Evolutionary conservation across 192 early-diverging fungal genomes (phyloP).

Genomic region (Linnemannia schmuckeri): DNA sequence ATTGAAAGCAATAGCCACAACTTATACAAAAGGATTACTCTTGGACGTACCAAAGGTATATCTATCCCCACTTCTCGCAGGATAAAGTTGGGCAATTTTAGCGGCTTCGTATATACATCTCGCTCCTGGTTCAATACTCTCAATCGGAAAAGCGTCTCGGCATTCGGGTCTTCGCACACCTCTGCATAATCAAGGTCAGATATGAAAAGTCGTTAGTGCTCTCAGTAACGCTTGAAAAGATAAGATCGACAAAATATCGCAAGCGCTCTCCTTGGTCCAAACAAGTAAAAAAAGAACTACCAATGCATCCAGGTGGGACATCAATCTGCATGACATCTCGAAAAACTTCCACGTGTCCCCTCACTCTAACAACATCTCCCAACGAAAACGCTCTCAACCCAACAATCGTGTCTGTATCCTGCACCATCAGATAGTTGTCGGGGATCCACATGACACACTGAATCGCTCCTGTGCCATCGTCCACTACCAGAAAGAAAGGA

Average conservation of each 20-base stretch:
- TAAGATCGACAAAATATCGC: no score
- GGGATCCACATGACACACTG: conserved; percentile 52
- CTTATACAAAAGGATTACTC: neutral
- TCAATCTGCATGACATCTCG: conserved; percentile 19
- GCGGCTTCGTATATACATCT: conserved; percentile 24
- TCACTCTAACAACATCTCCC: conserved; percentile 25
- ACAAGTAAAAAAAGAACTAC: neutral
- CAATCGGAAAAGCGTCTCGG: conserved; percentile 42
- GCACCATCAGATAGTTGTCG: conserved; percentile 19
- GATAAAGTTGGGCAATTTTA: conserved; percentile 20
- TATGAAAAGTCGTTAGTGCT: neutral
- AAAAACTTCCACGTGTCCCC: conserved; percentile 14
- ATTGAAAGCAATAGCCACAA: neutral
- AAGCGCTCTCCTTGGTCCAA: no score
- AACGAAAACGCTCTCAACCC: neutral
- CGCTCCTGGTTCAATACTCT: conserved; percentile 34
- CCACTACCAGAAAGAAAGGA: conserved; percentile 7
- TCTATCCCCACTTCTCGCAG: neutral
- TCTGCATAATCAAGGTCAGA: neutral
- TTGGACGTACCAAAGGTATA: neutral
- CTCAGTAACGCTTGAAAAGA: no score
- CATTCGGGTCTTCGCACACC: conserved; percentile 29
- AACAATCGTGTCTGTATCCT: conserved; percentile 10
- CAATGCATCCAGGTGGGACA: conserved; percentile 23
- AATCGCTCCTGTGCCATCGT: conserved; percentile 42